Base-by-base conservation (phyloP, 2,329 filamentous ascomycete genomes). In the Neurospora crassa region DNA sequence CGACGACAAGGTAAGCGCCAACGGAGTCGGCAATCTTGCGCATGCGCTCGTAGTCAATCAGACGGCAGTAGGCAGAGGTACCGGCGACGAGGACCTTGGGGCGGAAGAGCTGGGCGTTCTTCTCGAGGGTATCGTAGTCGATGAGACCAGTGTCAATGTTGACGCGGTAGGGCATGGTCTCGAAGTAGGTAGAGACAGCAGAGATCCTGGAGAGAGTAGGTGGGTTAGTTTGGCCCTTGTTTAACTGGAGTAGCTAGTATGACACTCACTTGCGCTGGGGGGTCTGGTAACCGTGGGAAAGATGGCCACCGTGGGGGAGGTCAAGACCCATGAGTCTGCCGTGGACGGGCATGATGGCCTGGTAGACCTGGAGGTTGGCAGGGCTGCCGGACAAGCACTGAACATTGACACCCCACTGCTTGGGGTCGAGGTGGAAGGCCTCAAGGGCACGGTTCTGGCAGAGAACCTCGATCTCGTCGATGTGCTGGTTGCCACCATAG, bases 401-500 rank as follows among this genome's bases (percentile, higher is more conserved):
- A 73, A 99, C 96, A 81, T 99, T 99, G 84, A 99, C 96, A 81
- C 96, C 96, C 96, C 96, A 99, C 86, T 96, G 94, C 76, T 90
- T 88, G 20, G 91, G 80, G 83, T 96, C 92, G 76, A 97, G 84
- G 80, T 93, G 88, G 87, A 98, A 99, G 72, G 94, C 91, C 84
- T 93, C 88, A 74, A 99, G 91, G 76, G 96, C 96, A 84, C 96
- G 92, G 82, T 90, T 88, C 87, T 99, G 96, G 89, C 96, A 99
- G 73, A 96, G 91, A 76, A 92, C 88, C 88, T 99, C 96, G 79
- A 97, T 94, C 83, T 93, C 88, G 83, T 99, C 96, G 77, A 99
- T 99, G 88, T 96, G 93, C 88, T 99, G 92, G 87, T 99, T 99
- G 80, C 96, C 96, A 80, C 96, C 96, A 80, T 99, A 99, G 89